Base-by-base conservation (phyloP, 1,284 basidiomycete genomes). In the Volvariella surrecta region DNA sequence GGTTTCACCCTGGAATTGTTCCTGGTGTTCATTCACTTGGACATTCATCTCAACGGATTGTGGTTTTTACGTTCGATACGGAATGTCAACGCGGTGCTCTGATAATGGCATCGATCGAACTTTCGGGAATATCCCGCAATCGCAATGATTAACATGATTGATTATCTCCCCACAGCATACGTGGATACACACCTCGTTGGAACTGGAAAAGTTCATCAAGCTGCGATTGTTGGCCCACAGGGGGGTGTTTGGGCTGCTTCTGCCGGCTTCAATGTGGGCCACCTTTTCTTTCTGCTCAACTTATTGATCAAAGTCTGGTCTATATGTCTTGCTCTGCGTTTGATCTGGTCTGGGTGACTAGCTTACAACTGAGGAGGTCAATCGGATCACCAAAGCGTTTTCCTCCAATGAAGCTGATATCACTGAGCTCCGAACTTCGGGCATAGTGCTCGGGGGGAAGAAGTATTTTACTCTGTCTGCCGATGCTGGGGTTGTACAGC, bases 191-290 rank as follows among this genome's bases (percentile, higher is more conserved):
- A 93, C 61, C 80, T 97, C 49, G 62, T 95, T 51, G 87, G 79
- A 21, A 85, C 72, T 46, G 82, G 81, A 54, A 89, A 81, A 65
- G 70, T 96, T 59, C 46, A 67, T 32, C 73, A 77, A 55, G 92
- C 89, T 32, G 91, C 91, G 35, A 96, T 97, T 63, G 51, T 97
- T 43, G 93, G 92, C 32, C 76, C 74, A 51, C 67, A 79, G 54
- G 91, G 92, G 40, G 92, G 94, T 48, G 73, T 94, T 19, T 97
- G 94, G 94, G 93, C 91, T 16, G 55, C 74, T 4, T 79, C 80
- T 11, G 10, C 74, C 7, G 86, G 81, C n/a, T 28, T 6, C 24
- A 28, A 28, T 11, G 24, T 28, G 11, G 11, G 24, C 24, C 24
- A 28, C 11, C 24, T 28, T 11, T 28, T 28, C 11, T 11, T n/a